These are phyloP conservation scores for Quercus mongolica DNA, from an alignment of 306 rosid species.

Conservation along the genomic window DNA sequence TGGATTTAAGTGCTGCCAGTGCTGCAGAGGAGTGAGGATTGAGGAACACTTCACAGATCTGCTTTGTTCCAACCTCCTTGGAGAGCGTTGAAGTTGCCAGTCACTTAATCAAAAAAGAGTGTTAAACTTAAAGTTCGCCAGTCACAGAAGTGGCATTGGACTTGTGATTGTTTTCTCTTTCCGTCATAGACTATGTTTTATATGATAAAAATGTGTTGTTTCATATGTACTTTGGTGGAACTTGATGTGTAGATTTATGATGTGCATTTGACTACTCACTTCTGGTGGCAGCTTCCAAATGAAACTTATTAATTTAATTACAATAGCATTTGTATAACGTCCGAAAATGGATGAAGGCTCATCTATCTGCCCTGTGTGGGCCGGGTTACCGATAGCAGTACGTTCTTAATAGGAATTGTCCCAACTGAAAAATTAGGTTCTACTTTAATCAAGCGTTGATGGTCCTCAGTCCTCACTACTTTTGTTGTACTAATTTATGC, in stretches of 20 bases:
- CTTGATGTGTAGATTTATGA: background rate
- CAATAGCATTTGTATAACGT: background rate
- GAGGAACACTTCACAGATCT: background rate
- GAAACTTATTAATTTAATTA: background rate
- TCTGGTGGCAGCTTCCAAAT: background rate
- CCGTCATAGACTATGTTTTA: background rate
- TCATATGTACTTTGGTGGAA: background rate
- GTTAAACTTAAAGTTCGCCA: background rate
- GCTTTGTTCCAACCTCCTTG: background rate
- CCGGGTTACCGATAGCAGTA: no score
- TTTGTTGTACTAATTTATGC: no score
- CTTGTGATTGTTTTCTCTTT: background rate
- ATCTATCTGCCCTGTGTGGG: no score
- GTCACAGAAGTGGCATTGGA: background rate
- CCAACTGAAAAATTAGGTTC: no score
- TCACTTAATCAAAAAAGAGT: no score
- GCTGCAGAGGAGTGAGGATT: slow-evolving; percentile 84
- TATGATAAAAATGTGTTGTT: background rate
- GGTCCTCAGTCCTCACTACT: no score
- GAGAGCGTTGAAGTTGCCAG: background rate
- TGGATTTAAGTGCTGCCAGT: slow-evolving; percentile 95
- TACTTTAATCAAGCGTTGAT: no score
- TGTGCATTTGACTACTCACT: background rate
- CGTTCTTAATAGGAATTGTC: no score
- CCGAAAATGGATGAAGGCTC: no score